Evolutionary conservation across 305 asterid genomes (phyloP).

Genomic region (Withania somnifera): DNA sequence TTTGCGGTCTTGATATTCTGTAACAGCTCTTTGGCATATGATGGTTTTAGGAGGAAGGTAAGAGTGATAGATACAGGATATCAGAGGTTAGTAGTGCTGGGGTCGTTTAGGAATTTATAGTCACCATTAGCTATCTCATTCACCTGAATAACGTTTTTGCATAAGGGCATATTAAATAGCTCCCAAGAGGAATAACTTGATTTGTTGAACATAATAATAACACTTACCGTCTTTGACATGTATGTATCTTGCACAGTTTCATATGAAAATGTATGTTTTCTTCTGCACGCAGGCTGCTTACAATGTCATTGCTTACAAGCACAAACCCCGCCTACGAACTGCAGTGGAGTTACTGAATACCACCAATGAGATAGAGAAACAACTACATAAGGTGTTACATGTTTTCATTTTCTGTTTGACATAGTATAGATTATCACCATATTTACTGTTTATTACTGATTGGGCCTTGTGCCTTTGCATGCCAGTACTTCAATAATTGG

Average conservation of each 20-base stretch:
- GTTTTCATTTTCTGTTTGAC: background rate
- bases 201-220: background rate
- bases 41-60: background rate
- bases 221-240: background rate
- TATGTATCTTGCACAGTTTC: background rate
- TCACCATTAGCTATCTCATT: background rate
- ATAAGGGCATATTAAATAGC: background rate
- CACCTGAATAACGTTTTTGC: background rate
- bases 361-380: constrained; percentile 59
- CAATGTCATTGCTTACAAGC: constrained; percentile 56
- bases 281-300: constrained; percentile 42
- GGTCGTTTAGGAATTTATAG: background rate
- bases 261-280: constrained; percentile 1
- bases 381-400: constrained; percentile 48
- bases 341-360: constrained; percentile 67
- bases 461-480: background rate
- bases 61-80: background rate
- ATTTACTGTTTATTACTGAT: background rate
- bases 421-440: background rate
- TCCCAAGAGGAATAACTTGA: background rate
- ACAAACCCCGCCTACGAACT: constrained; percentile 74
- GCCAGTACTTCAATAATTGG: background rate
- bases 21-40: background rate
- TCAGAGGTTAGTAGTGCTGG: background rate
- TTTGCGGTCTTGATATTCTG: constrained; percentile 15